A percentile compares a stretch with the other conserved stretches of the same genome.
Evolutionary conservation across 108 stramenopile genomes (phyloP).

Genomic region (Cyclotella choctawhatcheeana): DNA sequence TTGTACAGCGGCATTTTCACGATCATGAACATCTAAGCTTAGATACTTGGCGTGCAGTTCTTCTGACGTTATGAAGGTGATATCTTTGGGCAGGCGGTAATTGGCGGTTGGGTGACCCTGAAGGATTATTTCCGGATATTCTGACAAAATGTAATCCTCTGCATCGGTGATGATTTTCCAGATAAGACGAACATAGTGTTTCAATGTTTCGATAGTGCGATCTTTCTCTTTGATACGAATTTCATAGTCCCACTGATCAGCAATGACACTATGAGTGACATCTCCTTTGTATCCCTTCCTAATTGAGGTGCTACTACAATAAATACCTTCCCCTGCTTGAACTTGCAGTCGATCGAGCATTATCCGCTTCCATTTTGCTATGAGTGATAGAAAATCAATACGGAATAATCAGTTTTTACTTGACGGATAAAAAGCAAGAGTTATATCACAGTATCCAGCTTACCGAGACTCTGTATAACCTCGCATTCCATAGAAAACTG

Average conservation of each 20-base stretch:
- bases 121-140: constrained; percentile 53
- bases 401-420: too few species aligned
- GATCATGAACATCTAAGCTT: constrained; percentile 34
- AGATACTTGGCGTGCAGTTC: constrained; percentile 55
- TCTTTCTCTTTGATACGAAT: constrained; percentile 47
- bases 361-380: constrained; percentile 64
- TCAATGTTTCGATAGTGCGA: constrained; percentile 52
- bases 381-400: background rate
- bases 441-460: background rate
- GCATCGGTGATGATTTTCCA: constrained; percentile 60
- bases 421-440: background rate
- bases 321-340: constrained; percentile 54
- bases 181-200: constrained; percentile 47
- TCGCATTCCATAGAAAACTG: constrained; percentile 39
- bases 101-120: constrained; percentile 44
- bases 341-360: constrained; percentile 49
- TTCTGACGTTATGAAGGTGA: constrained; percentile 58
- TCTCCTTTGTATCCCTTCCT: constrained; percentile 65
- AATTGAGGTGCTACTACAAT: constrained; percentile 49
- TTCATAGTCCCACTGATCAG: constrained; percentile 67
- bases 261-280: constrained; percentile 53
- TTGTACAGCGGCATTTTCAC: constrained; percentile 52
- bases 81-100: constrained; percentile 52
- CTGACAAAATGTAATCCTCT: constrained; percentile 50
- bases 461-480: constrained; percentile 50